A percentile compares a stretch with the other conserved stretches of the same genome.
Conservation (phyloP, 805 yeast genomes). For the Monosporozyma aerobia region DNA sequence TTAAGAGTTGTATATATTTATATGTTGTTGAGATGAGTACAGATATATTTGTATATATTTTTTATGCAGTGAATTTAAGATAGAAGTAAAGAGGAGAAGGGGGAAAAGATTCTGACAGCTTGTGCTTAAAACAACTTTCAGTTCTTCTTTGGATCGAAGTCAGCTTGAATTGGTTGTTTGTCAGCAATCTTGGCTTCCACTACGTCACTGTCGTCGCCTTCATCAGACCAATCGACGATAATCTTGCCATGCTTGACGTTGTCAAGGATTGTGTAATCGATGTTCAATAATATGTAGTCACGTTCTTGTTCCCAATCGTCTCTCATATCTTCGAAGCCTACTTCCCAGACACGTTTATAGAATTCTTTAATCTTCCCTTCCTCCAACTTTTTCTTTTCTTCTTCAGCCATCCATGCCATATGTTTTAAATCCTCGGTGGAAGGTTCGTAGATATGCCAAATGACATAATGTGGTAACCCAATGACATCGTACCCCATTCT, state of each 20-base stretch:
- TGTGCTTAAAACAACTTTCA: background rate
- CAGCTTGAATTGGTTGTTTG: conserved; percentile 19
- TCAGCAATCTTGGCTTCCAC: conserved; percentile 3
- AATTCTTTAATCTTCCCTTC: conserved; percentile 54
- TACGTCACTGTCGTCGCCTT: conserved; percentile 20
- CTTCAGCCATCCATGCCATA: conserved; percentile 84
- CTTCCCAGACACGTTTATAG: conserved; percentile 63
- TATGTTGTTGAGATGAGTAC: no score
- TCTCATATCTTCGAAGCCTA: conserved; percentile 69
- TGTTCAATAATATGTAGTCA: conserved; percentile 61
- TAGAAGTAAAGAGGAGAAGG: background rate
- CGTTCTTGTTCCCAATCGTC: conserved; percentile 68
- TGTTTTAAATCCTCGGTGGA: conserved; percentile 81
- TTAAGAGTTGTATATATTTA: no score
- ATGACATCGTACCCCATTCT: conserved; percentile 79
- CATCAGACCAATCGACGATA: conserved; percentile 63
- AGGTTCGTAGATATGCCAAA: conserved; percentile 97
- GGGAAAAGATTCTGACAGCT: no score
- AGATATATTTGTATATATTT: background rate
- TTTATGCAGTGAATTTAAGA: background rate
- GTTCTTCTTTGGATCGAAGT: conserved; percentile 19
- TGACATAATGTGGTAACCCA: conserved; percentile 89
- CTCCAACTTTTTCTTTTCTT: conserved; percentile 56
- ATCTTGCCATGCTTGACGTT: conserved; percentile 11
- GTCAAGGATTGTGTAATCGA: conserved; percentile 43